phyloP scores from a whole-genome alignment of 2,329 filamentous ascomycete species.

The Rhynchosporium secalis region DNA sequence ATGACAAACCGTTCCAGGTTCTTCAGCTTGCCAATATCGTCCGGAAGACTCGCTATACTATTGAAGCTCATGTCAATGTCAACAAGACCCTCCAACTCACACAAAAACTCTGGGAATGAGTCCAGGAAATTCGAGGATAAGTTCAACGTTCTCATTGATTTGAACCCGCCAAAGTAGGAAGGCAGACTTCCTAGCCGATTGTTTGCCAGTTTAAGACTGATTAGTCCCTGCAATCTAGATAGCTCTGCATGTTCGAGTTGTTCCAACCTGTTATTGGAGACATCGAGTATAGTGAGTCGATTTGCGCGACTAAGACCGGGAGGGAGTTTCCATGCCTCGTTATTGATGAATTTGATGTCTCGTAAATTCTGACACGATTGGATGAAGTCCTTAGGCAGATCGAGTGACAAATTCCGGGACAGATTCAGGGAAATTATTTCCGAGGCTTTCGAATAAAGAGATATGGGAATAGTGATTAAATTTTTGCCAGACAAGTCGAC shows the following conservation, averaged over 20 bases:
- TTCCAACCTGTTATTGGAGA: constrained; percentile 91
- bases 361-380: constrained; percentile 87
- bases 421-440: constrained; percentile 96
- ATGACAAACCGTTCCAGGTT: constrained; percentile 88
- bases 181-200: constrained; percentile 83
- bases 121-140: constrained; percentile 91
- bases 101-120: constrained; percentile 81
- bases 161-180: constrained; percentile 78
- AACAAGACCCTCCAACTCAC: constrained; percentile 77
- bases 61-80: constrained; percentile 98
- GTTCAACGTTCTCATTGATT: constrained; percentile 77
- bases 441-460: constrained; percentile 83
- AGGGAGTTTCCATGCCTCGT: constrained; percentile 85
- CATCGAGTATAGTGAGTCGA: constrained; percentile 83
- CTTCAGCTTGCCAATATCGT: constrained; percentile 73
- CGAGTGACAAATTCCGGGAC: constrained; percentile 86
- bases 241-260: constrained; percentile 84
- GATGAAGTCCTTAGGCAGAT: constrained; percentile 94
- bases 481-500: constrained; percentile 90
- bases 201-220: constrained; percentile 91
- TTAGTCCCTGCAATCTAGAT: constrained; percentile 69
- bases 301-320: constrained; percentile 79
- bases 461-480: constrained; percentile 91
- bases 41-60: constrained; percentile 74
- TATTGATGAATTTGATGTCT: constrained; percentile 94